These are phyloP conservation scores for Alternaria metachromatica DNA, from an alignment of 2,329 filamentous ascomycete genomes.

Conservation along the genomic window DNA sequence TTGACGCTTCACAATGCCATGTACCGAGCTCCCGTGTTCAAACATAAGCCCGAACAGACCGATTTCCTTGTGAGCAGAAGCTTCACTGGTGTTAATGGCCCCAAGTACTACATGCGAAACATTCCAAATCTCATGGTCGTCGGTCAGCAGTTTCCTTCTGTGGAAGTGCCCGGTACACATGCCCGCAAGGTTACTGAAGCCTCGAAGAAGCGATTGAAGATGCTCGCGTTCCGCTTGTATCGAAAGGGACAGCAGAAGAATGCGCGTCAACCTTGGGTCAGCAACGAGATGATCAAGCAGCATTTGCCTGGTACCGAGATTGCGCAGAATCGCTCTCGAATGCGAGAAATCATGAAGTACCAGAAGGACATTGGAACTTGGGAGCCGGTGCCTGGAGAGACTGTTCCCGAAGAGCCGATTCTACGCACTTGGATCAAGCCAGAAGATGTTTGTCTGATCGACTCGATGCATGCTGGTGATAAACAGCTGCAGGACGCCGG, in stretches of 20 bases:
- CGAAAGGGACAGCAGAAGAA: constrained; percentile 73
- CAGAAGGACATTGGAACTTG: constrained; percentile 88
- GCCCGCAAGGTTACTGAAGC: constrained; percentile 95
- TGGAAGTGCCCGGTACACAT: constrained; percentile 92
- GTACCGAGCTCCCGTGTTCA: constrained; percentile 93
- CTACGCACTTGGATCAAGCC: constrained; percentile 91
- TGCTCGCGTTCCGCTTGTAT: constrained; percentile 91
- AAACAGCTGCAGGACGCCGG: constrained; percentile 91
- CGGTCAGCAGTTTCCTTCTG: constrained; percentile 89
- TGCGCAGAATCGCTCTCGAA: constrained; percentile 93
- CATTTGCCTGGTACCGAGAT: constrained; percentile 94
- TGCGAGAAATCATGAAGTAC: constrained; percentile 95
- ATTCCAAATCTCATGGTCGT: constrained; percentile 91
- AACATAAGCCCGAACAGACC: constrained; percentile 75
- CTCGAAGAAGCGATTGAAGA: constrained; percentile 95
- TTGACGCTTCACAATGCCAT: constrained; percentile 93
- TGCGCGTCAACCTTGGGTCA: constrained; percentile 82
- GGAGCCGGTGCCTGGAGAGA: constrained; percentile 72
- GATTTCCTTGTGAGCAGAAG: constrained; percentile 90
- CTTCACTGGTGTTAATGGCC: constrained; percentile 78
- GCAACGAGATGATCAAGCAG: constrained; percentile 63
- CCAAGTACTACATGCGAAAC: constrained; percentile 81
- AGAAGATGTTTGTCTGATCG: constrained; percentile 91
- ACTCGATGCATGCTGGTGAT: constrained; percentile 95
- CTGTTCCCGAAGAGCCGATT: constrained; percentile 78